Base-by-base conservation (phyloP, 345 rosid species). In the Kandelia obovata region DNA sequence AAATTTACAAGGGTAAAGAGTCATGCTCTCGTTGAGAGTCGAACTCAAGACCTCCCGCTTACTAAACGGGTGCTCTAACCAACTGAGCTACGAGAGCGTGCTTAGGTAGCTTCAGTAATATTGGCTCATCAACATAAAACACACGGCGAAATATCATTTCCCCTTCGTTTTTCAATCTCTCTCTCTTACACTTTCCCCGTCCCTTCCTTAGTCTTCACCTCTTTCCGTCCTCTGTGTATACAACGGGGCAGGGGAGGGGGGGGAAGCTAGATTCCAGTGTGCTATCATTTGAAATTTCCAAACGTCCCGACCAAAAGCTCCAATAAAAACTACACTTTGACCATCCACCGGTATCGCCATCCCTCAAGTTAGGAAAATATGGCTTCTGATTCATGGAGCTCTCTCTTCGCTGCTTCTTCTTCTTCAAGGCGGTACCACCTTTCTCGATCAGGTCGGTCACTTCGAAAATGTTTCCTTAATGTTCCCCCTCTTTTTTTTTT, bases 41-140 rank as follows among this genome's bases (percentile, higher is more conserved):
- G 92, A 95, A 92, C 96, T 90, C 96, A 92, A 90, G 92, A 92
- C 94, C 94, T 95, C 89, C 92, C 88, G 90, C 94, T 89, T 89
- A 87, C 90, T 89, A 90, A 90, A 86, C 92, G 86, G 92, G 88
- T 86, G 95, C 92, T 87, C 94, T 90, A 89, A 92, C 96, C 96
- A 89, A 86, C 92, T 95, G 92, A 90, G 94, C 97, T 89, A 92
- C 84, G 84, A 95, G 85, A 90, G 96, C 95, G 0, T 71, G 21
- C 4, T 3, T 2, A 28, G 30, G 2, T 1, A 0, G 30, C 30
- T 3, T 28, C 30, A 0, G 3, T 28, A 1, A 28, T 28, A 0
- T 28, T 0, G 3, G 30, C 0, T 2, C 3, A 28, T 28, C 1
- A 31, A 31, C 6, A 31, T 4, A 31, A 31, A 6, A 31, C 1